These are phyloP conservation scores for Colletotrichum scovillei DNA, from an alignment of 2,329 filamentous ascomycete species.

Conservation along the genomic window DNA sequence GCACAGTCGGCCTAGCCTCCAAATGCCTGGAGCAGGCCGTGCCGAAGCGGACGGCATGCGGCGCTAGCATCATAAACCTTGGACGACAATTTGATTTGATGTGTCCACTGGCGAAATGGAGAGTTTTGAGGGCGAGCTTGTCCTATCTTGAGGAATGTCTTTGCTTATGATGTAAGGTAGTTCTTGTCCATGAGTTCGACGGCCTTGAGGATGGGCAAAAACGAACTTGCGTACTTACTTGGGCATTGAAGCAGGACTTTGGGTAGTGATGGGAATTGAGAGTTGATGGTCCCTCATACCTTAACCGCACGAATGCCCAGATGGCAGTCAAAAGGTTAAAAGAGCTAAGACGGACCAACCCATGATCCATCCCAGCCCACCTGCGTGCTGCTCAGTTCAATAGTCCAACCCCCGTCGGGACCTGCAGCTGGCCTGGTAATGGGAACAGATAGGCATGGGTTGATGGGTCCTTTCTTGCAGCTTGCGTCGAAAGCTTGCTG, in stretches of 20 bases:
- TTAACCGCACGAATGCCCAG: background rate
- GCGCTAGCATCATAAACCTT: background rate
- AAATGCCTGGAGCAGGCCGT: background rate
- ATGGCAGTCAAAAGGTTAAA: background rate
- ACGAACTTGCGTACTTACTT: background rate
- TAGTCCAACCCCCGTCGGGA: background rate
- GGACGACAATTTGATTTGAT: background rate
- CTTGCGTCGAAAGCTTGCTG: conserved; percentile 19
- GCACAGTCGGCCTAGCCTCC: conserved; percentile 2
- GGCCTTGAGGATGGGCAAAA: too few relatives aligned
- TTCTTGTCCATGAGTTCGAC: too few relatives aligned
- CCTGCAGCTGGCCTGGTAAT: background rate
- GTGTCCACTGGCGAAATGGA: background rate
- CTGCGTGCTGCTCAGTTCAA: background rate
- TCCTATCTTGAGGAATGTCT: background rate
- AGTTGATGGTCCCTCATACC: background rate
- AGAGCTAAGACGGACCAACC: background rate
- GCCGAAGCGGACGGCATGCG: background rate
- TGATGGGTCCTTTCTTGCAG: conserved; percentile 26
- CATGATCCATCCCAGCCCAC: background rate
- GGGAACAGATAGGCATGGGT: background rate
- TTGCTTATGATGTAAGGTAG: background rate
- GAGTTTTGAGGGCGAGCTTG: background rate
- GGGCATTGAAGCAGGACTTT: background rate
- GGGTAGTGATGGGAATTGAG: background rate